Evolutionary conservation across 306 rosid genomes (phyloP), one percentile per base, ranked within the genome.

Genomic region (Sicyos baderoa): DNA sequence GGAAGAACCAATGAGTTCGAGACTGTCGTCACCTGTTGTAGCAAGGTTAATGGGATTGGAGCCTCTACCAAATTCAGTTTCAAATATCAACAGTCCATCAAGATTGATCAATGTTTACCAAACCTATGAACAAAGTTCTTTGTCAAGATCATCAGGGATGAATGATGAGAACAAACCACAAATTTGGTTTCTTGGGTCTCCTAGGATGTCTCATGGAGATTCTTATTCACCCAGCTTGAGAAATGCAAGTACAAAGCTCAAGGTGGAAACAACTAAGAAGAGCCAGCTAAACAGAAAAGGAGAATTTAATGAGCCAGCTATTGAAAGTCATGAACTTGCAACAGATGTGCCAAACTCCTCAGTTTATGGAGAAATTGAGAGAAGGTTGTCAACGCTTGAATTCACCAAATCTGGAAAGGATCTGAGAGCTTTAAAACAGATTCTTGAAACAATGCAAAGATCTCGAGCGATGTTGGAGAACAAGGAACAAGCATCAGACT

Each of bases 11-110:
- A 89, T 82, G 35, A 80, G 86, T 56, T 77, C 86, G 5, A 81
- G 35, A 69, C 77, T 81, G 71, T 76, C 45, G 45, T 40, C 94
- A 0, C 79, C 81, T 51, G 81, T 92, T 23, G 86, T 92, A 11
- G 95, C 94, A 18, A 87, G 86, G 82, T 82, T 92, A 76, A 92
- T 92, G 98, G 98, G 98, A 56, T 63, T 92, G 79, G 96, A 89
- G 32, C 53, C 74, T 69, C 74, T 88, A 49, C 82, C 90, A 27
- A 84, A 82, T 49, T 66, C 77, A 3, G 57, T 59, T 50, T 80
- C 84, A 54, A 75, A 82, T 75, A 16, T 25, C 66, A 84, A 40
- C 29, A 79, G 74, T 71, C 74, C 81, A 71, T 19, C 18, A 15
- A 74, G 78, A 52, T 54, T 61, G 72, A 44, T 76, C 42, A 72